A percentile compares a stretch with the other conserved stretches of the same genome.
These are phyloP conservation scores for Penicillium coffeae DNA, from an alignment of 495 filamentous ascomycete species.

Conservation along the genomic window DNA sequence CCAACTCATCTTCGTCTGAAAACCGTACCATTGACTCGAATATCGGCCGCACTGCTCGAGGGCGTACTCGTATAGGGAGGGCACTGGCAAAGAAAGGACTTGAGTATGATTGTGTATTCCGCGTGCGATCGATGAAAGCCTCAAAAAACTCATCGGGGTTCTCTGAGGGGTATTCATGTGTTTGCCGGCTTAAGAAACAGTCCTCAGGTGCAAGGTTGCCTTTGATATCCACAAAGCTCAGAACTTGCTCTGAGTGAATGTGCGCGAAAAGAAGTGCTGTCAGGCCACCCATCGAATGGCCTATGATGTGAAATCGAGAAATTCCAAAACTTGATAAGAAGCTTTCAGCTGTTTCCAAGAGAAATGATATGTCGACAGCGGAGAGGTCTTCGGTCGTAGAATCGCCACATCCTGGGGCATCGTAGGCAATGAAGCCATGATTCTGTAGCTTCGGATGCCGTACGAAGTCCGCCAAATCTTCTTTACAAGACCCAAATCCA, in stretches of 20 bases:
- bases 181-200: conserved; percentile 29
- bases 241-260: conserved; percentile 9
- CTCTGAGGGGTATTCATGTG: conserved; percentile 18
- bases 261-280: conserved; percentile 22
- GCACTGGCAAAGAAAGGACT: conserved; percentile 25
- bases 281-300: conserved; percentile 30
- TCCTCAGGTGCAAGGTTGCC: conserved; percentile 30
- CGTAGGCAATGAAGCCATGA: conserved; percentile 23
- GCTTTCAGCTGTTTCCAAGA: conserved; percentile 21
- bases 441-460: conserved; percentile 15
- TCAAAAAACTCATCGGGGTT: conserved; percentile 20
- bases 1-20: conserved; percentile 20
- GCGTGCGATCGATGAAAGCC: conserved; percentile 20
- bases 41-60: conserved; percentile 18
- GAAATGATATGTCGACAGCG: conserved; percentile 25
- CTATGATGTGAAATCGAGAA: conserved; percentile 21
- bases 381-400: conserved; percentile 16
- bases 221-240: conserved; percentile 32
- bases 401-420: conserved; percentile 27
- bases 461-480: conserved; percentile 24
- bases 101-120: conserved; percentile 8
- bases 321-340: conserved; percentile 21
- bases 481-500: conserved; percentile 32
- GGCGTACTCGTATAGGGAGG: conserved; percentile 15
- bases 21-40: conserved; percentile 28